Conservation (phyloP, 306 rosid species). For the Fragaria nilgerrensis region DNA sequence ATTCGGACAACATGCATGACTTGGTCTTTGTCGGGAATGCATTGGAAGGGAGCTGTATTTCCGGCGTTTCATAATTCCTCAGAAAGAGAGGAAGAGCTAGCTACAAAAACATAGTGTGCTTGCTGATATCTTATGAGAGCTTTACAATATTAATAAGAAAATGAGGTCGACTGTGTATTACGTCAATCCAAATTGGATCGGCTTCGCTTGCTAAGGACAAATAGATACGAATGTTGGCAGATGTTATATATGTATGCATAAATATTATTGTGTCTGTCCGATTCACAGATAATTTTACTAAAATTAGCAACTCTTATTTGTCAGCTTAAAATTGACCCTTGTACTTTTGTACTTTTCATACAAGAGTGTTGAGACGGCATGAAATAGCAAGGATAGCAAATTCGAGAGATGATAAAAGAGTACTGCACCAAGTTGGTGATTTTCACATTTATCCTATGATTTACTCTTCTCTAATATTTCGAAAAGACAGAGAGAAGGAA, state of each 20-base stretch:
- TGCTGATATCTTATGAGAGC: background rate
- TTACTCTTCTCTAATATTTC: no score
- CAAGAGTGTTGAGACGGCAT: background rate
- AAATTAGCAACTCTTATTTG: background rate
- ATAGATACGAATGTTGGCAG: background rate
- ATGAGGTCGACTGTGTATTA: background rate
- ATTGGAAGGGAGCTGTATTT: conserved; percentile 4
- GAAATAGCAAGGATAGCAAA: background rate
- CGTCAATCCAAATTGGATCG: background rate
- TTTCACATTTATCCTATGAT: background rate
- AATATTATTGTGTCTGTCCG: background rate
- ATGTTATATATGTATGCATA: background rate
- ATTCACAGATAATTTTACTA: background rate
- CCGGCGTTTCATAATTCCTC: background rate
- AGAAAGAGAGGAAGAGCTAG: background rate
- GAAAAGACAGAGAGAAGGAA: background rate
- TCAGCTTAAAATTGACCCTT: background rate
- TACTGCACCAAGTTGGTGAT: background rate
- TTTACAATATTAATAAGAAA: background rate
- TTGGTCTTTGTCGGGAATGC: conserved; percentile 2
- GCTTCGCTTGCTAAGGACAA: background rate
- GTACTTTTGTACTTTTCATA: background rate
- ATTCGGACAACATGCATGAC: conserved; percentile 11
- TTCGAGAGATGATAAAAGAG: background rate
- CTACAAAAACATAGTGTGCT: background rate